A percentile compares a stretch with the other conserved stretches of the same genome.
phyloP scores from a whole-genome alignment of 108 stramenopile species.

The Seminavis robusta region DNA sequence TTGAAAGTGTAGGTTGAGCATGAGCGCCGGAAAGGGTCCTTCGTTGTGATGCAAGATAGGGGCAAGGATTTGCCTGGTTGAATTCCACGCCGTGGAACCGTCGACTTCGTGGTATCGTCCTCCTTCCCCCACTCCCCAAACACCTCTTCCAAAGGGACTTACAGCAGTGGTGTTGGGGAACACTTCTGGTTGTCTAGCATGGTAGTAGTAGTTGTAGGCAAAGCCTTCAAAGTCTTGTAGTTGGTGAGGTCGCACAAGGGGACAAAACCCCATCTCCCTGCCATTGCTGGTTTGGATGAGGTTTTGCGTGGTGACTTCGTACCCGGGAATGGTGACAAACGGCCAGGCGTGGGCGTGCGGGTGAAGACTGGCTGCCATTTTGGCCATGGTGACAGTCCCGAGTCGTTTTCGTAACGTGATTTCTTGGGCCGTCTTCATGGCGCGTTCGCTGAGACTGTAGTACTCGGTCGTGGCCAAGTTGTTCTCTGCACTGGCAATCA shows the following conservation, averaged over 20 bases:
- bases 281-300: not conserved
- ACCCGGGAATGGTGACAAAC: too few relatives aligned
- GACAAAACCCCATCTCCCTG: not conserved
- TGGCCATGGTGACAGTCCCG: not conserved
- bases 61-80: constrained; percentile 1
- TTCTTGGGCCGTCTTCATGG: not conserved
- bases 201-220: constrained; percentile 11
- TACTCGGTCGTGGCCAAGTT: not conserved
- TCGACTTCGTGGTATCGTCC: not conserved
- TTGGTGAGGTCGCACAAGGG: constrained; percentile 6
- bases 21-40: not conserved
- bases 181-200: not conserved
- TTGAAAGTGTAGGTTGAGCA: constrained; percentile 6
- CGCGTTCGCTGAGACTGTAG: not conserved
- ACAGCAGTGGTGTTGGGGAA: constrained; percentile 11
- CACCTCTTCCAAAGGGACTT: constrained; percentile 6
- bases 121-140: not conserved
- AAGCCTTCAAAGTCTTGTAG: constrained; percentile 4
- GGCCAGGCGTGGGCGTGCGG: too few relatives aligned
- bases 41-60: constrained; percentile 3
- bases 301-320: too few relatives aligned
- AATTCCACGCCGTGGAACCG: not conserved
- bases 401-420: not conserved
- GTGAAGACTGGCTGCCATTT: too few relatives aligned
- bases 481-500: not conserved